Evolutionary conservation across 176 grass and related monocot species (phyloP).

Genomic region (Musa acuminata): DNA sequence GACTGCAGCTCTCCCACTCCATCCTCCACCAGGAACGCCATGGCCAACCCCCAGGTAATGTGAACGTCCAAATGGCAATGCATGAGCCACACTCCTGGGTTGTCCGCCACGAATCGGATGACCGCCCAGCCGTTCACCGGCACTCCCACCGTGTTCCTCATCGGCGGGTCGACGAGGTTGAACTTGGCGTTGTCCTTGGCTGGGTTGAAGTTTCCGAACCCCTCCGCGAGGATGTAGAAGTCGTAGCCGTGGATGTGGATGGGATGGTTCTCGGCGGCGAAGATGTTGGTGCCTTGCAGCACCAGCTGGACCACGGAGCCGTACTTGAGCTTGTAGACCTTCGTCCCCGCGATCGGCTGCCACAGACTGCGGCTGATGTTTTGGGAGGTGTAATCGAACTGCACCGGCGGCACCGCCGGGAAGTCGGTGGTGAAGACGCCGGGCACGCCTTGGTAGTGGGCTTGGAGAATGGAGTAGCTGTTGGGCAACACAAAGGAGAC

Average conservation of each 20-base stretch:
- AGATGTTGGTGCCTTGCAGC: slow-evolving; percentile 63
- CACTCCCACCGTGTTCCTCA: slow-evolving; percentile 60
- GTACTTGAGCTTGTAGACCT: slow-evolving; percentile 55
- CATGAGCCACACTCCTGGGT: slow-evolving; percentile 71
- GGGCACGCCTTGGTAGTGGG: neutral
- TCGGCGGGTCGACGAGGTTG: slow-evolving; percentile 56
- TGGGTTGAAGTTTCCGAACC: slow-evolving; percentile 62
- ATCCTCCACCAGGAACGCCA: slow-evolving; percentile 68
- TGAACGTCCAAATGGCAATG: slow-evolving; percentile 89
- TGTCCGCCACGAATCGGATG: slow-evolving; percentile 69
- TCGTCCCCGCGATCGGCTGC: slow-evolving; percentile 48
- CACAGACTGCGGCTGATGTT: slow-evolving; percentile 37
- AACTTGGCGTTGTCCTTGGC: slow-evolving; percentile 51
- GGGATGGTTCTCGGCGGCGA: slow-evolving; percentile 62
- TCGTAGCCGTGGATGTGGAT: slow-evolving; percentile 80
- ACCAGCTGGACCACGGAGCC: slow-evolving; percentile 63
- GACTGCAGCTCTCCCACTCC: slow-evolving; percentile 42
- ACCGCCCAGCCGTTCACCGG: slow-evolving; percentile 70
- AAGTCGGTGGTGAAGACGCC: slow-evolving; percentile 17
- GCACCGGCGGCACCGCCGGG: slow-evolving; percentile 29
- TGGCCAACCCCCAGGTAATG: slow-evolving; percentile 71
- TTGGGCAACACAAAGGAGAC: slow-evolving; percentile 1
- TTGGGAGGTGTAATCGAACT: slow-evolving; percentile 61
- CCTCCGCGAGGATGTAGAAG: slow-evolving; percentile 54
- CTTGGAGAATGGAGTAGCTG: neutral